phyloP scores from a whole-genome alignment of 1,284 basidiomycete species.

The Boletus austroedulis region DNA sequence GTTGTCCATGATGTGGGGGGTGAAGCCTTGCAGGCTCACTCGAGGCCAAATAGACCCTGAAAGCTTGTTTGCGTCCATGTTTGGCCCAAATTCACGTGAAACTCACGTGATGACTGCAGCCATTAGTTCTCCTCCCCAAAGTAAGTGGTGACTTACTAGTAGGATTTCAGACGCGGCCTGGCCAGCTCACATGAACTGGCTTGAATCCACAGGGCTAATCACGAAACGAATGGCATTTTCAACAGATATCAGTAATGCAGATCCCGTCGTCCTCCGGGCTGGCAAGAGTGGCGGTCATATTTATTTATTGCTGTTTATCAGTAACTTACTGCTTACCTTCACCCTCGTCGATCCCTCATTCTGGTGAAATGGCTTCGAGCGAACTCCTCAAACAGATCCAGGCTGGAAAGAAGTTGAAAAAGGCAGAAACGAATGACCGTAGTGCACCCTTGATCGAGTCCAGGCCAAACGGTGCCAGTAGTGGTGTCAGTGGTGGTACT shows the following conservation, averaged over 20 bases:
- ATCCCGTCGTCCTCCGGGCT: too few relatives aligned
- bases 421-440: conserved; percentile 78
- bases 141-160: too few relatives aligned
- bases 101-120: conserved; percentile 23
- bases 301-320: conserved; percentile 27
- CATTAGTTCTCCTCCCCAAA: too few relatives aligned
- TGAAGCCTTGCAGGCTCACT: not conserved
- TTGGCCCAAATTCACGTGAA: conserved; percentile 33
- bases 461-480: conserved; percentile 44
- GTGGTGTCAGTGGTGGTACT: conserved; percentile 33
- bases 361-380: conserved; percentile 57
- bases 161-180: too few relatives aligned
- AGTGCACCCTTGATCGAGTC: conserved; percentile 67
- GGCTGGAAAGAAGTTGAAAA: conserved; percentile 77
- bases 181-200: too few relatives aligned
- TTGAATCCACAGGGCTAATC: too few relatives aligned
- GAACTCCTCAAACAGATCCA: conserved; percentile 76
- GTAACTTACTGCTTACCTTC: not conserved
- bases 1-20: conserved; percentile 40
- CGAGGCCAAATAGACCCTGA: conserved; percentile 28
- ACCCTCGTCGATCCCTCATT: not conserved
- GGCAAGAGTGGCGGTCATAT: too few relatives aligned
- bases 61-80: conserved; percentile 33
- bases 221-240: too few relatives aligned
- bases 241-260: too few relatives aligned